Base-by-base conservation (phyloP, 1,284 basidiomycete genomes). In the Tilletia caries region DNA sequence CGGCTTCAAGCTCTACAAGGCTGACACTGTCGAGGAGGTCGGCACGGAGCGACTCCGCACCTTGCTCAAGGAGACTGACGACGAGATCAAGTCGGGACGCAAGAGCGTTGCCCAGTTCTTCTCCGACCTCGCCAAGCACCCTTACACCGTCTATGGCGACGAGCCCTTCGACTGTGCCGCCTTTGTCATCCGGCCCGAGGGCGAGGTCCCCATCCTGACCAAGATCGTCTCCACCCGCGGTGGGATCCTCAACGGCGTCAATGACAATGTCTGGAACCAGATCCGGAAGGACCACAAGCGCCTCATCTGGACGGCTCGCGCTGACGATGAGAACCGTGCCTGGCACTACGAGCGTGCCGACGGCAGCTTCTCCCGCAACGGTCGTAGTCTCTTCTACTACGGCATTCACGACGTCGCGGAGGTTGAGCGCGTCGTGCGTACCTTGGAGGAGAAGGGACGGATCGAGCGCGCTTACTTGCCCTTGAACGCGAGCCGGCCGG, bases 261-360 rank as follows among this genome's bases (percentile, higher is more conserved):
- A 93, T 72, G 95, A 99, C 87, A 99, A 98, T 82, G 94, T 99
- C 71, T 99, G 95, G 87, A 91, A 89, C 81, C 89, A 92, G 48
- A 91, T 99, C 87, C 91, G 91, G 85, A 95, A 93, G 86, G 94
- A 98, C 85, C 92, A 97, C 86, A 90, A 90, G 78, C 89, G 89
- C 70, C 88, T 99, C 48, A 95, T 99, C 87, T 98, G 96, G 95
- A 97, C 95, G 13, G 91, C 92, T 1, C 91, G 91, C 79, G 91
- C 91, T 8, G 94, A 97, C 77, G 95, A 98, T 84, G 95, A 98
- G 86, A 87, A 96, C 86, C 89, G 95, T 50, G 89, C 91, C 1
- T 99, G 95, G 95, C 95, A 99, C 86, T 99, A 97, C 83, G 96
- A 99, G 86, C 89, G 93, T 68, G 93, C 95, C 0, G 95, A 98